A percentile compares a stretch with the other conserved stretches of the same genome.
Conservation (phyloP, 352 stramenopile species). For the Phytophthora megakarya region DNA sequence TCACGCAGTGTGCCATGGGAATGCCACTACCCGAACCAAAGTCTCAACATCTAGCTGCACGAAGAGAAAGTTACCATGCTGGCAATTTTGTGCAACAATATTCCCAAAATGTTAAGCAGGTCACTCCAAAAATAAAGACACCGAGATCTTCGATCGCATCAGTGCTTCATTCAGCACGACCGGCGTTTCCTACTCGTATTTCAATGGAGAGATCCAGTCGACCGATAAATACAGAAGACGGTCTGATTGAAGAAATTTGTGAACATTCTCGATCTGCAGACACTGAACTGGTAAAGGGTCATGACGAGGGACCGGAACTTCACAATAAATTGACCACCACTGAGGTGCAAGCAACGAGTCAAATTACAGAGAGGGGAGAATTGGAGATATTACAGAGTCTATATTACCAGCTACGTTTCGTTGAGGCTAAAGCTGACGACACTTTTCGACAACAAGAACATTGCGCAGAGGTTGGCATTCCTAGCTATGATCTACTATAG, state of each 20-base stretch:
- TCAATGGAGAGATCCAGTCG: neutral
- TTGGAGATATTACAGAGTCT: conserved; percentile 54
- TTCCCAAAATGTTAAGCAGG: neutral
- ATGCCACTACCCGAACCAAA: no score
- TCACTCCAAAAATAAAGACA: neutral
- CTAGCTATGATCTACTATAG: no score
- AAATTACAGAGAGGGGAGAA: conserved; percentile 30
- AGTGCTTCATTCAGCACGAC: conserved; percentile 3
- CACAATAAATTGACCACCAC: neutral
- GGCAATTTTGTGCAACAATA: neutral
- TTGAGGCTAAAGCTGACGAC: conserved; percentile 42
- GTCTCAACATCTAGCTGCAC: no score
- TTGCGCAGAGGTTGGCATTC: conserved; percentile 41
- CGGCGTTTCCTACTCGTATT: conserved; percentile 19
- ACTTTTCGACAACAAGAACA: conserved; percentile 55
- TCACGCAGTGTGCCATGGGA: no score
- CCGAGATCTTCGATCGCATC: neutral
- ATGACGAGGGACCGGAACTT: neutral
- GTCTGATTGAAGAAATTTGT: neutral
- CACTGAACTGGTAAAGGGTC: no score
- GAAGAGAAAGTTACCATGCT: no score
- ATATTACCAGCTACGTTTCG: conserved; percentile 59
- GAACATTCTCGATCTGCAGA: no score
- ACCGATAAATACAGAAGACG: neutral
- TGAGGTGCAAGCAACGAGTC: no score